phyloP scores from a whole-genome alignment of 2,329 filamentous ascomycete species.

The Thermochaetoides dissita region DNA sequence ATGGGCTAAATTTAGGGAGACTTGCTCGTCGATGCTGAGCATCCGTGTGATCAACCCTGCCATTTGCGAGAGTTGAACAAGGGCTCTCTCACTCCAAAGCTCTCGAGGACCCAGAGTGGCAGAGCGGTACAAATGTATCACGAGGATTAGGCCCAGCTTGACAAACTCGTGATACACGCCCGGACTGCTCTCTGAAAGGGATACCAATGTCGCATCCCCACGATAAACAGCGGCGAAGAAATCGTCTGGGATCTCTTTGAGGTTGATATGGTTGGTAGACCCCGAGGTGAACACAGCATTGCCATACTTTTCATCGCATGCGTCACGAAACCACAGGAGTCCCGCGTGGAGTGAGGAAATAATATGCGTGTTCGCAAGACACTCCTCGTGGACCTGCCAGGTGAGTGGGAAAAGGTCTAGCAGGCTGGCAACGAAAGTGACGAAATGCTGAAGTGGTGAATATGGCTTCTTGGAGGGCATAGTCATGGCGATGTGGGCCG shows the following conservation, averaged over 20 bases:
- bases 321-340: constrained; percentile 23
- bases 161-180: constrained; percentile 21
- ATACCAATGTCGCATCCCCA: background rate
- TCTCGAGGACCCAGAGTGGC: constrained; percentile 12
- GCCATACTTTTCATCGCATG: constrained; percentile 19
- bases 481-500: constrained; percentile 18
- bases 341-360: constrained; percentile 22
- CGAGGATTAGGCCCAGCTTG: constrained; percentile 24
- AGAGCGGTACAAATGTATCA: constrained; percentile 26
- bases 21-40: constrained; percentile 17
- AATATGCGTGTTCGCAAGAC: constrained; percentile 24
- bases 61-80: constrained; percentile 18
- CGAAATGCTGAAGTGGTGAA: constrained; percentile 22
- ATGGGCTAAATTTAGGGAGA: constrained; percentile 12
- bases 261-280: no score
- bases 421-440: constrained; percentile 25
- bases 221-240: no score
- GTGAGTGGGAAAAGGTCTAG: constrained; percentile 13
- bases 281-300: background rate
- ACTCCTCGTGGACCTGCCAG: constrained; percentile 11
- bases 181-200: constrained; percentile 6
- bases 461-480: constrained; percentile 1
- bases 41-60: constrained; percentile 18
- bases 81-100: constrained; percentile 12
- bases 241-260: no score